Evolutionary conservation across 2,329 filamentous ascomycete genomes (phyloP).

Genomic region (Neurospora sp.): DNA sequence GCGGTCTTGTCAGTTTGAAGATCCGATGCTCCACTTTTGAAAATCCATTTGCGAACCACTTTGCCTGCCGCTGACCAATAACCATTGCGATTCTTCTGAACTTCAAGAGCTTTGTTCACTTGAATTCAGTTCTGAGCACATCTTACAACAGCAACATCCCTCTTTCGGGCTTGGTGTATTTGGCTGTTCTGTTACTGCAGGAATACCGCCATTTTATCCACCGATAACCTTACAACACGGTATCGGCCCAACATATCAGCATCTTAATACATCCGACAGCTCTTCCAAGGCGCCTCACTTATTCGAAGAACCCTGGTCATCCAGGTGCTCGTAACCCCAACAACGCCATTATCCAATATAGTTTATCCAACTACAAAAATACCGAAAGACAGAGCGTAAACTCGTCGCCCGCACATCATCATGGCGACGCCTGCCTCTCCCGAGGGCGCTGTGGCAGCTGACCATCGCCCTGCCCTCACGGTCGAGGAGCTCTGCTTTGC

Average conservation of each 20-base stretch:
- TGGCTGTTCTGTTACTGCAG: neutral
- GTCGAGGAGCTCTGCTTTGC: conserved; percentile 56
- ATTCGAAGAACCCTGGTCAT: neutral
- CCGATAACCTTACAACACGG: neutral
- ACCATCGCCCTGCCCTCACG: conserved; percentile 22
- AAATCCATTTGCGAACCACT: neutral
- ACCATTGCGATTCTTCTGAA: neutral
- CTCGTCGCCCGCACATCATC: neutral
- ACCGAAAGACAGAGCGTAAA: neutral
- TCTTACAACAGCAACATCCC: neutral
- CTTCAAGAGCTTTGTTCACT: neutral
- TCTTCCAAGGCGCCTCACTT: neutral
- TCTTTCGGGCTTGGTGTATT: neutral
- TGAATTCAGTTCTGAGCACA: neutral
- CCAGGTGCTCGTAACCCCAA: neutral
- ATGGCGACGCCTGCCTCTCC: neutral
- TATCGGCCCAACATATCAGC: neutral
- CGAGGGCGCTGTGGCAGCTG: conserved; percentile 1
- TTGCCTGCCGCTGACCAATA: neutral
- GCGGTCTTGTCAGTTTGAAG: neutral
- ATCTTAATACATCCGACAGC: neutral
- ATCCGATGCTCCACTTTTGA: neutral
- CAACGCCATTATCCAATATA: neutral
- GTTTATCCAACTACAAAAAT: neutral
- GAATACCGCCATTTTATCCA: neutral